Evolutionary conservation across 495 filamentous ascomycete genomes (phyloP).

Genomic region (Daldinia decipiens): DNA sequence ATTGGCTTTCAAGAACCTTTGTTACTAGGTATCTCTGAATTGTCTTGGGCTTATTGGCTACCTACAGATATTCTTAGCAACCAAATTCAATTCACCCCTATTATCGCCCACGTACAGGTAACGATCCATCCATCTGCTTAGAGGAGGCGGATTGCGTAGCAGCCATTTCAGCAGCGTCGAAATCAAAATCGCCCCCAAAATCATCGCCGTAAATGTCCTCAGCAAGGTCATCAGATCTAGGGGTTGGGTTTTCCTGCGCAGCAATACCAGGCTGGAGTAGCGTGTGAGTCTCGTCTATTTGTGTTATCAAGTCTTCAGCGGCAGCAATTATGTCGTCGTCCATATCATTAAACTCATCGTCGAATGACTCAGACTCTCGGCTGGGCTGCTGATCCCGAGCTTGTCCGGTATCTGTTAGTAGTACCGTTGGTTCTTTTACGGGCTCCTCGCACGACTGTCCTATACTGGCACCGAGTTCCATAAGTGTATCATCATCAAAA

Average conservation of each 20-base stretch:
- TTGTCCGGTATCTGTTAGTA: constrained; percentile 25
- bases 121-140: constrained; percentile 31
- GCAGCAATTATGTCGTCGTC: constrained; percentile 70
- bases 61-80: constrained; percentile 61
- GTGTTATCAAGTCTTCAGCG: constrained; percentile 66
- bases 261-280: constrained; percentile 15
- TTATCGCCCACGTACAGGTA: constrained; percentile 62
- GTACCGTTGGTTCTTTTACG: constrained; percentile 4
- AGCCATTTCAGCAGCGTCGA: constrained; percentile 68
- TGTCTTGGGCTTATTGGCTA: constrained; percentile 66
- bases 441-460: constrained; percentile 50
- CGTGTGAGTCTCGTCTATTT: constrained; percentile 51
- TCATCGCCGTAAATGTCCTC: constrained; percentile 65
- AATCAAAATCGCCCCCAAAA: constrained; percentile 76
- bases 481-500: constrained; percentile 61
- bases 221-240: constrained; percentile 25
- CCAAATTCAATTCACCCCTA: constrained; percentile 41
- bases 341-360: constrained; percentile 69
- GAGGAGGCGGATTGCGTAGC: constrained; percentile 59
- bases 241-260: constrained; percentile 7
- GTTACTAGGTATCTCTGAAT: constrained; percentile 87
- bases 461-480: constrained; percentile 62
- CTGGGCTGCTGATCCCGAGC: constrained; percentile 5
- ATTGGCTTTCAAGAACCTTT: constrained; percentile 72
- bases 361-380: constrained; percentile 40